These are phyloP conservation scores for Noccaea bulbosa DNA, from an alignment of 345 rosid species.

Conservation along the genomic window DNA sequence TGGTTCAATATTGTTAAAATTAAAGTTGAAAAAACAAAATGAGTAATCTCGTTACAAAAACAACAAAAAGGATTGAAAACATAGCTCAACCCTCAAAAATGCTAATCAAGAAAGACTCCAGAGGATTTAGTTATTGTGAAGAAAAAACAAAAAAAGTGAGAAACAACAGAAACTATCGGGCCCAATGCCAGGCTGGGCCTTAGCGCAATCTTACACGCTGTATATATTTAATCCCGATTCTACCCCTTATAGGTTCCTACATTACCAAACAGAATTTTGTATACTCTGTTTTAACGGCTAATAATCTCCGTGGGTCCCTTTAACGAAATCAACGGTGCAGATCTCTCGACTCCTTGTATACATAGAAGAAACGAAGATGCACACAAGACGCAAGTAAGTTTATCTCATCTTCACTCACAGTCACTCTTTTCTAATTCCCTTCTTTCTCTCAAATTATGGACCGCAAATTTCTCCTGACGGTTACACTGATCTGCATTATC, in stretches of 20 bases:
- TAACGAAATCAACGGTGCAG: constrained; percentile 36
- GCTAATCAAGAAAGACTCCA: too few species aligned
- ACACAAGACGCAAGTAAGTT: background rate
- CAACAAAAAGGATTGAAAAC: too few species aligned
- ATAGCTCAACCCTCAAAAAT: too few species aligned
- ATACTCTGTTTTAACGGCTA: constrained; percentile 30
- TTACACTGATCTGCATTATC: constrained; percentile 42
- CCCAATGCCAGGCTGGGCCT: constrained; percentile 14
- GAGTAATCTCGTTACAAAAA: too few species aligned
- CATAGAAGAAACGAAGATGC: constrained; percentile 8
- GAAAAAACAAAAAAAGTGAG: too few species aligned
- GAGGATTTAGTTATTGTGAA: too few species aligned
- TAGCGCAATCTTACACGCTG: too few species aligned
- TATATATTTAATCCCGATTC: too few species aligned
- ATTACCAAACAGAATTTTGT: background rate
- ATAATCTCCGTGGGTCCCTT: constrained; percentile 36
- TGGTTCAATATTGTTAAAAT: too few species aligned
- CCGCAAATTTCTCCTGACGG: constrained; percentile 28
- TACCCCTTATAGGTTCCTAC: too few species aligned
- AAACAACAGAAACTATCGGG: background rate
- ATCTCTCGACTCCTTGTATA: constrained; percentile 21
- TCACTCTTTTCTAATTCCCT: constrained; percentile 19
- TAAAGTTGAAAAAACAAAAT: too few species aligned
- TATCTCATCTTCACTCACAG: constrained; percentile 14
- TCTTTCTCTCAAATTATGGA: constrained; percentile 33